phyloP scores from a whole-genome alignment of 1,284 basidiomycete species.

The Sanguinoderma infundibulare region DNA sequence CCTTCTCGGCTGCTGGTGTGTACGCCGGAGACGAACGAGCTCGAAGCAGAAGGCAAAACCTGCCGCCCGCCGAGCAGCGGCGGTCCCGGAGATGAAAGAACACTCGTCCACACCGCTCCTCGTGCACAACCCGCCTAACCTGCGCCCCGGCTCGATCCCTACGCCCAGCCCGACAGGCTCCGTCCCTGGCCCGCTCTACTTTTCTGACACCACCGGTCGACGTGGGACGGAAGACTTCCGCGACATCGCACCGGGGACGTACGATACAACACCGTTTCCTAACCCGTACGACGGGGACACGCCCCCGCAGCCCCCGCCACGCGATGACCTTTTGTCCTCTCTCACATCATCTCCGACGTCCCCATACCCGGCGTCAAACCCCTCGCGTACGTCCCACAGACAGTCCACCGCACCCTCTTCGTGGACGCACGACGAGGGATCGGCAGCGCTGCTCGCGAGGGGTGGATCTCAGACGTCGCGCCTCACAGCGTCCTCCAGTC shows the following conservation, averaged over 20 bases:
- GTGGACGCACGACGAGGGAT: constrained; percentile 19
- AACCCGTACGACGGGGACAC: constrained; percentile 30
- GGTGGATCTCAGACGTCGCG: constrained; percentile 23
- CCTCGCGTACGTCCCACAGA: constrained; percentile 6
- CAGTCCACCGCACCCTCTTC: constrained; percentile 21
- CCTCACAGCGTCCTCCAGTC: constrained; percentile 19
- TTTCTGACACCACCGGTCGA: not conserved
- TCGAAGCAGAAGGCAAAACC: not conserved
- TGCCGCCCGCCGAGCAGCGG: constrained; percentile 3
- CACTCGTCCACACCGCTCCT: constrained; percentile 2
- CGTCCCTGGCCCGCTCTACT: not conserved
- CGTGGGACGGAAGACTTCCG: constrained; percentile 1
- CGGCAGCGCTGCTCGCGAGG: constrained; percentile 20
- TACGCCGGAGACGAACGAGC: constrained; percentile 13
- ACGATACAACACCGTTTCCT: constrained; percentile 21
- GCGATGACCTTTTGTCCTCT: constrained; percentile 9
- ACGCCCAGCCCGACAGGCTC: not conserved
- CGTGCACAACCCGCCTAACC: constrained; percentile 1
- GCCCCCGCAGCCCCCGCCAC: constrained; percentile 18
- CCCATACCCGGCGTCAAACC: not conserved
- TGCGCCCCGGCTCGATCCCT: not conserved
- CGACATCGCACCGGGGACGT: constrained; percentile 12
- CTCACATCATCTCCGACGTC: constrained; percentile 7
- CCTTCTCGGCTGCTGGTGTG: constrained; percentile 16
- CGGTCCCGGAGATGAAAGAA: constrained; percentile 12